Base-by-base conservation (phyloP, 768 basidiomycete species). In the Cyathus striatus region DNA sequence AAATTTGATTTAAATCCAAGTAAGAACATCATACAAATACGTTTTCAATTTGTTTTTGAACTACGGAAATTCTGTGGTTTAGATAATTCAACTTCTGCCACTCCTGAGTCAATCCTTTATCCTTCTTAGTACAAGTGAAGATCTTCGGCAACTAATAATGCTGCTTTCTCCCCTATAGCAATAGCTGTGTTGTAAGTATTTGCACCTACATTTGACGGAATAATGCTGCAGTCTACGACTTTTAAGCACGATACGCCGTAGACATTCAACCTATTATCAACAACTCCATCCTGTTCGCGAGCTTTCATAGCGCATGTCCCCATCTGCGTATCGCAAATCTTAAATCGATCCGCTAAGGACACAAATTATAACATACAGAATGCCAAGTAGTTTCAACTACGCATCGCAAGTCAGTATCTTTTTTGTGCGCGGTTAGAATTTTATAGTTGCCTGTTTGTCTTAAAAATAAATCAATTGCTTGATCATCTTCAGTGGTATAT, bases 91-190 rank as follows among this genome's bases (percentile, higher is more conserved):
- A n/a, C n/a, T n/a, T n/a, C n/a, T n/a, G n/a, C n/a, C n/a, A n/a
- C n/a, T n/a, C n/a, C n/a, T n/a, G n/a, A n/a, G n/a, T n/a, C n/a
- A n/a, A n/a, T n/a, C n/a, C n/a, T n/a, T n/a, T n/a, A n/a, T n/a
- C n/a, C n/a, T n/a, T n/a, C n/a, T 10, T 7, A 12, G 23, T 50
- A 52, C 18, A 59, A 51, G 7, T 55, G 54, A 23, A 72, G 45
- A 14, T 82, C 82, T 42, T 80, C 66, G 2, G 73, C 75, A 27
- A 81, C 73, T 27, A 80, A 65, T n/a, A 65, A 36, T 0, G 77
- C 76, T 0, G 76, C 80, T 57, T 79, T 80, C 59, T 81, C 79
- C 1, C 75, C 78, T n/a, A 81, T 58, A 1, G 58, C 60, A n/a
- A 69, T 45, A 7, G 65, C 63, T 4, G 65, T 56, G 38, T 58